These are phyloP conservation scores for Echeveria elegans DNA, from an alignment of 164 flowering plant species.

Conservation along the genomic window DNA sequence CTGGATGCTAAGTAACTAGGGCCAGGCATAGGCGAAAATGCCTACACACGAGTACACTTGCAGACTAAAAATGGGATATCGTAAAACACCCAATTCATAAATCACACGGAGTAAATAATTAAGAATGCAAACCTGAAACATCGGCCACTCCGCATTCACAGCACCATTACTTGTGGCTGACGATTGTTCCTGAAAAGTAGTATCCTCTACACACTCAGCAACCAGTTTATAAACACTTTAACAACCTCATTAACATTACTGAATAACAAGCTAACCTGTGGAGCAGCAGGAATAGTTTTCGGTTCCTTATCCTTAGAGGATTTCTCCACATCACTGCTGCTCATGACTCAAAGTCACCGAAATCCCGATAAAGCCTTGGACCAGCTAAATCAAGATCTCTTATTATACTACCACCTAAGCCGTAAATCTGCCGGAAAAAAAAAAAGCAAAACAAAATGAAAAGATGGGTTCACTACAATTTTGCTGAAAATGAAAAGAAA, in stretches of 20 bases:
- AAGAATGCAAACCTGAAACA: slow-evolving; percentile 15
- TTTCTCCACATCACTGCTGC: slow-evolving; percentile 60
- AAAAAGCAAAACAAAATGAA: background rate
- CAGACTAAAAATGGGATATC: background rate
- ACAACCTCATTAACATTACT: background rate
- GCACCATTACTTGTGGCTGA: slow-evolving; percentile 38
- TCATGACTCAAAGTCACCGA: slow-evolving; percentile 38
- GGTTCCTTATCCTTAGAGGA: slow-evolving; percentile 48
- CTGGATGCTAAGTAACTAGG: slow-evolving; percentile 84
- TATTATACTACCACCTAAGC: background rate
- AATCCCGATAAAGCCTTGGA: background rate
- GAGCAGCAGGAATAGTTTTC: slow-evolving; percentile 37
- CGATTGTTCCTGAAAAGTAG: slow-evolving; percentile 53
- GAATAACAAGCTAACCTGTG: slow-evolving; percentile 34
- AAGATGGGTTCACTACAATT: background rate
- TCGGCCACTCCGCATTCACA: slow-evolving; percentile 81
- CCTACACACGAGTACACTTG: slow-evolving; percentile 30
- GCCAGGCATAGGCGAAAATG: slow-evolving; percentile 85
- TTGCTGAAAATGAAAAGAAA: background rate
- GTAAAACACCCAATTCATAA: background rate
- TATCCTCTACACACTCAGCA: background rate
- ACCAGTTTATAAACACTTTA: too few species aligned
- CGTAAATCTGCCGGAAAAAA: background rate
- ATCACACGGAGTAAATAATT: too few species aligned
- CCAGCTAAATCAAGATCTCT: background rate